Evolutionary conservation across 2,329 filamentous ascomycete genomes (phyloP).

Genomic region (Botryotinia globosa): DNA sequence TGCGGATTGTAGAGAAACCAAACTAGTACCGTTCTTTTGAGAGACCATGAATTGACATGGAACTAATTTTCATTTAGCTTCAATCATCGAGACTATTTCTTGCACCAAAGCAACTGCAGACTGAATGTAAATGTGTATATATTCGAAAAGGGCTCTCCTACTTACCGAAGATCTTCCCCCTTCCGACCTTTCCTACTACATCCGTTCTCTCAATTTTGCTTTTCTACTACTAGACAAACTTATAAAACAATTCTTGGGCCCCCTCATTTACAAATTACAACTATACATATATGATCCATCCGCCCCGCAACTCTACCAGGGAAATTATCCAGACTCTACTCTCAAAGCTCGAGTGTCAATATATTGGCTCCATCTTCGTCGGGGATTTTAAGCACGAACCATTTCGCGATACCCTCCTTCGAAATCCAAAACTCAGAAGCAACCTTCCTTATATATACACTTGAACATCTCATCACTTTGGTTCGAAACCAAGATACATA

Average conservation of each 20-base stretch:
- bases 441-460: neutral
- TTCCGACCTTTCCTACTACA: neutral
- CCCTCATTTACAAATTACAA: neutral
- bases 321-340: neutral
- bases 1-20: neutral
- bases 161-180: neutral
- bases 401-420: constrained; percentile 1
- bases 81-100: neutral
- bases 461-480: neutral
- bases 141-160: neutral
- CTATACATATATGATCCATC: neutral
- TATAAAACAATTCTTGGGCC: neutral
- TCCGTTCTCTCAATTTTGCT: neutral
- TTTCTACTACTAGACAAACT: neutral
- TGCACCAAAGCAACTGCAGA: neutral
- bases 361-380: neutral
- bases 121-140: neutral
- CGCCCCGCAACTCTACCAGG: constrained; percentile 5
- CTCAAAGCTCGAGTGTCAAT: constrained; percentile 1
- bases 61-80: neutral
- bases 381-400: constrained; percentile 6
- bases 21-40: neutral
- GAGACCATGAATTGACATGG: neutral
- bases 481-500: neutral
- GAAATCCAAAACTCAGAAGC: neutral